These are phyloP conservation scores for Apophysomyces variabilis DNA, from an alignment of 371 early-diverging fungal species.

Conservation along the genomic window DNA sequence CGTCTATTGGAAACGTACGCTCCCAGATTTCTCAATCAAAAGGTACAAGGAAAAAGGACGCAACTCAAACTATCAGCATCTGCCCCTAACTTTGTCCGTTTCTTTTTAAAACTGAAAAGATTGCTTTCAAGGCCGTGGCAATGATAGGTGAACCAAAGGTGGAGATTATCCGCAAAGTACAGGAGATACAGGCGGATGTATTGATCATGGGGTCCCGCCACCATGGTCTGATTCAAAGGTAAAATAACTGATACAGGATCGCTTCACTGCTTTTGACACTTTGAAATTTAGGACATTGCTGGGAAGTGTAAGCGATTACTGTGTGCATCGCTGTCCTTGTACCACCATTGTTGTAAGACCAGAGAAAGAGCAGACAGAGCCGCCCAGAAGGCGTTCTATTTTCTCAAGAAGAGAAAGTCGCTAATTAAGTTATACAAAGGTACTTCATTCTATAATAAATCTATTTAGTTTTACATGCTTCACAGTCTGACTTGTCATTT, in stretches of 20 bases:
- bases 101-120: slow-evolving; percentile 17
- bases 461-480: slow-evolving; percentile 24
- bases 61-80: too few relatives aligned
- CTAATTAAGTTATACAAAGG: neutral
- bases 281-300: slow-evolving; percentile 42
- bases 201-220: slow-evolving; percentile 65
- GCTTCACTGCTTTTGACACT: neutral
- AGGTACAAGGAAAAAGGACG: slow-evolving; percentile 22
- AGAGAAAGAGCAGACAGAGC: slow-evolving; percentile 20
- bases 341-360: slow-evolving; percentile 52
- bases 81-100: neutral
- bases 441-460: neutral
- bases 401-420: slow-evolving; percentile 2
- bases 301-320: slow-evolving; percentile 63
- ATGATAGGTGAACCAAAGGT: slow-evolving; percentile 63
- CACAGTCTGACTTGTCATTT: slow-evolving; percentile 21
- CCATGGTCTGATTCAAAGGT: slow-evolving; percentile 58
- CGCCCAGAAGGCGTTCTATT: slow-evolving; percentile 3
- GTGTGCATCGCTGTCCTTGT: slow-evolving; percentile 55
- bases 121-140: slow-evolving; percentile 63
- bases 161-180: slow-evolving; percentile 58
- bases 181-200: slow-evolving; percentile 58
- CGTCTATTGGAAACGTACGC: slow-evolving; percentile 39
- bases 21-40: slow-evolving; percentile 28
- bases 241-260: neutral